Base-by-base conservation (phyloP, 108 stramenopile species). In the Conticribra weissflogii region DNA sequence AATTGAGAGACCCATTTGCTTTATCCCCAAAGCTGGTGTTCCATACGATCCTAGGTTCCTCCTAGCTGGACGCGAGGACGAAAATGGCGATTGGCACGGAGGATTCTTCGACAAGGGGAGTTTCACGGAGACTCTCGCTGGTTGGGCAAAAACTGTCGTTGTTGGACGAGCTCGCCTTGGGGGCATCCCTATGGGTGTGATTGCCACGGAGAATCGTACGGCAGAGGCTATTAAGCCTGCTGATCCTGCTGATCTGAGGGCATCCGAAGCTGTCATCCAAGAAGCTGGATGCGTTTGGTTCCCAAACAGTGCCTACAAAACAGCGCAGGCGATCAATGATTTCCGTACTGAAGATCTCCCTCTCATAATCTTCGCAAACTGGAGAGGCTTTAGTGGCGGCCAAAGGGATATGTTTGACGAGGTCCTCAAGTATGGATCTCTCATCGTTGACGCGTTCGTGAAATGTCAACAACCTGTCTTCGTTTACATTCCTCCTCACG, bases 391-490 rank as follows among this genome's bases (percentile, higher is more conserved):
- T 81, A 96, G 95, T 63, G 99, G 99, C 24, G 99, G 99, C 0
- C 96, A 97, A 76, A 82, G 99, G 33, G 99, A 99, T 72, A 99
- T 99, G 99, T 99, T 98, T 78, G 98, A 98, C 70, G 97, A 99
- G 83, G 96, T 99, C 33, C 85, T 99, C 55, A 99, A 99, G 81
- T 99, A 97, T 68, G 99, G 99, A 8, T 88, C 95, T 5, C 71
- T 96, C 63, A 99, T 99, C 66, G 99, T 99, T 25, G 98, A 99
- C 71, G 97, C 96, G 2, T 96, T 99, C 54, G 98, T 98, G 29
- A 94, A 87, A 21, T 99, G 93, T 72, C 90, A 88, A 74, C 97
- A 99, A 84, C 99, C 99, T 46, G 94, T 99, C 15, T 98, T 98
- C 75, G 97, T 99, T 23, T 99, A 98, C 85, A 98, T 99, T 56